These are phyloP conservation scores for Colletotrichum brevisporum DNA, from an alignment of 2,329 filamentous ascomycete genomes.

Conservation along the genomic window DNA sequence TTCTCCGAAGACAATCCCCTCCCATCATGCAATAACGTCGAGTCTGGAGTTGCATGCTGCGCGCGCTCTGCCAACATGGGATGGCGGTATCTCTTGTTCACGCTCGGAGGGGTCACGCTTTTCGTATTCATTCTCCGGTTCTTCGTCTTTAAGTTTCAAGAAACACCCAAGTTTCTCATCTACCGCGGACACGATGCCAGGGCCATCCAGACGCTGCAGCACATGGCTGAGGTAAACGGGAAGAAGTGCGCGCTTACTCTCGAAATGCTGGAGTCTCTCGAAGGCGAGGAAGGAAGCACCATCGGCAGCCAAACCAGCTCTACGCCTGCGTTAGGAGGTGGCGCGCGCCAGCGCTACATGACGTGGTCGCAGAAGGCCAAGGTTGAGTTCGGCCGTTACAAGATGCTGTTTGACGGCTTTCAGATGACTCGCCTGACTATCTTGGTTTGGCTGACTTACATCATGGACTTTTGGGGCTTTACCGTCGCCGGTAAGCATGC, in stretches of 20 bases:
- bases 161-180: conserved; percentile 71
- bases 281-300: conserved; percentile 42
- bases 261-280: conserved; percentile 30
- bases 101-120: conserved; percentile 67
- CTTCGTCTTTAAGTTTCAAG: conserved; percentile 68
- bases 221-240: conserved; percentile 67
- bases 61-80: conserved; percentile 65
- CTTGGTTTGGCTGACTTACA: conserved; percentile 54
- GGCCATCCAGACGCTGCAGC: conserved; percentile 67
- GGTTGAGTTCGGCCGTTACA: conserved; percentile 45
- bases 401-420: conserved; percentile 50
- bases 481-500: conserved; percentile 52
- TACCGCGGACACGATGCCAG: conserved; percentile 66
- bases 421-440: conserved; percentile 54
- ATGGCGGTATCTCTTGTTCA: conserved; percentile 70
- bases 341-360: conserved; percentile 38
- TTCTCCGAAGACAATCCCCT: conserved; percentile 60
- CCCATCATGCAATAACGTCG: conserved; percentile 57
- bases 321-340: conserved; percentile 31
- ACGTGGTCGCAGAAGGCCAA: conserved; percentile 29
- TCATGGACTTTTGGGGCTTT: conserved; percentile 56
- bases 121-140: conserved; percentile 70
- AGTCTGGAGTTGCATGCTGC: conserved; percentile 48
- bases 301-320: conserved; percentile 41
- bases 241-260: conserved; percentile 24